Base-by-base conservation (phyloP, 768 basidiomycete genomes). In the Chlorophyllum brunneum region DNA sequence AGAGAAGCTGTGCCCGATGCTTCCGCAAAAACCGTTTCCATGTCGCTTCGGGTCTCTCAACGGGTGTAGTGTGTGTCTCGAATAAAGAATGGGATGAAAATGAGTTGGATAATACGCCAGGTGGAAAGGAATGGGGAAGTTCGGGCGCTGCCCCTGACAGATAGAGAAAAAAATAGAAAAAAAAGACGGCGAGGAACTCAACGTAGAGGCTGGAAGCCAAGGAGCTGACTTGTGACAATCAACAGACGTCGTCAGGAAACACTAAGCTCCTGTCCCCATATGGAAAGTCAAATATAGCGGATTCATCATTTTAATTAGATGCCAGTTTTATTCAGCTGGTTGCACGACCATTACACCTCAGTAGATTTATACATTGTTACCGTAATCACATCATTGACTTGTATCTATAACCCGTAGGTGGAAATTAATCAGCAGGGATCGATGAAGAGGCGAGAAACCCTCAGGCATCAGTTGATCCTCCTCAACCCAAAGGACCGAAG, bases 61-160 rank as follows among this genome's bases (percentile, higher is more conserved):
- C n/a, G n/a, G n/a, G 47, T 39, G 16, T 7, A 29, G 24, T 20
- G 7, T 34, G 18, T 16, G 15, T 16, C 22, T 10, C 6, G 8
- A n/a, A 20, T 7, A 33, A 36, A 34, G 20, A 22, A 36, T 27
- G 26, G 22, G 23, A n/a, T n/a, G n/a, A 30, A 26, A 34, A 24
- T 42, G 36, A 11, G 7, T 23, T 33, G 23, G 31, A 16, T 13
- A 23, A 31, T 46, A 43, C 51, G n/a, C 51, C 51, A 53, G 49
- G 51, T 43, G 20, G 11, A 46, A 38, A 44, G 26, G 24, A 52
- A 22, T n/a, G n/a, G n/a, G n/a, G n/a, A 9, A 34, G 22, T 13
- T 46, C 27, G 51, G 31, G 51, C 43, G 13, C 51, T 23, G 51
- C 51, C 43, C 51, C 18, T n/a, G 9, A 29, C 16, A n/a, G 24